Conservation (phyloP, 441 rosid species). For the Populus hybrid region DNA sequence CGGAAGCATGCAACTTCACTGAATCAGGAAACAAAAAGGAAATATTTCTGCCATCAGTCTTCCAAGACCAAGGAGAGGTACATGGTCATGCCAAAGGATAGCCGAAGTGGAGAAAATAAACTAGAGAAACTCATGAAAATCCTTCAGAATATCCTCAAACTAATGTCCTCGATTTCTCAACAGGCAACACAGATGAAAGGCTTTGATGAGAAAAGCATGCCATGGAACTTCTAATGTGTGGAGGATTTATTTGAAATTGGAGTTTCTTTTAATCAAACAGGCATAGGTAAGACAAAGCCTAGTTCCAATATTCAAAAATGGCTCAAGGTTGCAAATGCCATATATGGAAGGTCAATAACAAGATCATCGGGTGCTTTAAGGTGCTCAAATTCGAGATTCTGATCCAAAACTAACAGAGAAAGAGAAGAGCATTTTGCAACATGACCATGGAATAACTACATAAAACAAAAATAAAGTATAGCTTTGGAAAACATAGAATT, state of each 20-base stretch:
- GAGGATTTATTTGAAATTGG: slow-evolving; percentile 35
- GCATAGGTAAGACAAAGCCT: slow-evolving; percentile 23
- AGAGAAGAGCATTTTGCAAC: not conserved
- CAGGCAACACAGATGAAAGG: slow-evolving; percentile 56
- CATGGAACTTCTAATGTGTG: slow-evolving; percentile 34
- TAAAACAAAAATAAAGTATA: not conserved
- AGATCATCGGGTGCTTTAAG: slow-evolving; percentile 22
- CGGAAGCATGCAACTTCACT: slow-evolving; percentile 51
- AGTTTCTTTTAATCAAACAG: slow-evolving; percentile 38
- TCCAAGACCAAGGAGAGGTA: not conserved
- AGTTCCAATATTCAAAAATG: slow-evolving; percentile 13
- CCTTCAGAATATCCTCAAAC: not conserved
- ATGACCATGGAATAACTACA: not conserved
- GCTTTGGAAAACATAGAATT: not conserved
- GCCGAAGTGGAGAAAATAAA: not conserved
- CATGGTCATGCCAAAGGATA: not conserved
- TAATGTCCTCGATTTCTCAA: not conserved
- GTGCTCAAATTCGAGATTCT: not conserved
- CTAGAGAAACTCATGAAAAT: not conserved
- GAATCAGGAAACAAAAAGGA: slow-evolving; percentile 26
- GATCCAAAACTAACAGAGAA: not conserved
- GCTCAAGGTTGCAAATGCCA: slow-evolving; percentile 24
- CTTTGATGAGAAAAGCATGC: slow-evolving; percentile 17
- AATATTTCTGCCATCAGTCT: not conserved
- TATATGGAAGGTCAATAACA: slow-evolving; percentile 21